Conservation (phyloP, 225 moss, liverwort and hornwort genomes). For the Sphagnum tenellum region DNA sequence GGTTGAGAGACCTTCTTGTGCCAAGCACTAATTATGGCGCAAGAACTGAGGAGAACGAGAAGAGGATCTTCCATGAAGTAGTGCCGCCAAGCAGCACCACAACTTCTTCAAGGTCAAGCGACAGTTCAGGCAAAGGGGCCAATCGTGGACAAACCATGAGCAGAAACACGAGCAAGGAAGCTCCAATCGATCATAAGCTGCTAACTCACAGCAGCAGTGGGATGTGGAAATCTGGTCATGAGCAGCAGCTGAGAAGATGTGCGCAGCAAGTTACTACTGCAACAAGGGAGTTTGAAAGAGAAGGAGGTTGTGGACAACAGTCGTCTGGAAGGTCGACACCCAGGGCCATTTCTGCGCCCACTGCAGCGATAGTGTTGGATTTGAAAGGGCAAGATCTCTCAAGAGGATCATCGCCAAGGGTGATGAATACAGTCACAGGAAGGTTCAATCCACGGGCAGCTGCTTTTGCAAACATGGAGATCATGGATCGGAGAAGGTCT, state of each 20-base stretch:
- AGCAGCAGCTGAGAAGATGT: conserved; percentile 7
- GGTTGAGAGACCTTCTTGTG: conserved; percentile 18
- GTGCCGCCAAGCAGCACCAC: conserved; percentile 20
- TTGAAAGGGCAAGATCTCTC: too few species aligned
- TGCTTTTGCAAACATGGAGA: too few species aligned
- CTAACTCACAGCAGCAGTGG: conserved; percentile 30
- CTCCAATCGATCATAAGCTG: conserved; percentile 35
- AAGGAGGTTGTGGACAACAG: conserved; percentile 11
- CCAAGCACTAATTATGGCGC: not conserved
- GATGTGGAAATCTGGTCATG: too few species aligned
- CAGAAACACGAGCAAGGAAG: conserved; percentile 18
- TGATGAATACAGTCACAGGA: too few species aligned
- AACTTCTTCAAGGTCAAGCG: conserved; percentile 26
- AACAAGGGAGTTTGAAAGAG: conserved; percentile 28
- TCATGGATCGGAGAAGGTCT: too few species aligned
- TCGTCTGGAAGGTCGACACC: conserved; percentile 16
- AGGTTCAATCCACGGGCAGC: too few species aligned
- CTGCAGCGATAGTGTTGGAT: too few species aligned
- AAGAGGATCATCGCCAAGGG: too few species aligned
- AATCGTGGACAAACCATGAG: too few species aligned
- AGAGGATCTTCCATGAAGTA: conserved; percentile 20
- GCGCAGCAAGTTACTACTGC: conserved; percentile 15
- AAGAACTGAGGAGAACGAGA: conserved; percentile 35
- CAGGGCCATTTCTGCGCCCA: conserved; percentile 17
- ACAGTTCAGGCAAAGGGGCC: conserved; percentile 21